Conservation (phyloP, 208 protist genomes). For the Naegleria lovaniensis region DNA sequence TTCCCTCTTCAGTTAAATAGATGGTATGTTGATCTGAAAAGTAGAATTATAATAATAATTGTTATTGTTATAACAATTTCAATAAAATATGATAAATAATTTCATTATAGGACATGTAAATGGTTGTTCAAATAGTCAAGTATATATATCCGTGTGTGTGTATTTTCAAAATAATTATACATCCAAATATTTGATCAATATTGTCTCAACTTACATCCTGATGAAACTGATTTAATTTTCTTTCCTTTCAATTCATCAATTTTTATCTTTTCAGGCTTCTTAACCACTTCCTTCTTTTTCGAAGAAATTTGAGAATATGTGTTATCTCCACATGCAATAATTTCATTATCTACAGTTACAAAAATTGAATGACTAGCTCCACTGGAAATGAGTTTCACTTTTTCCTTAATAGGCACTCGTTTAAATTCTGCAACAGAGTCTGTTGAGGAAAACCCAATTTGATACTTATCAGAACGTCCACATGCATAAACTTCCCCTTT, state of each 20-base stretch:
- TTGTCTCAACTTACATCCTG: not conserved
- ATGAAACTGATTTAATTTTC: not conserved
- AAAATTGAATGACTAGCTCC: conserved; percentile 1
- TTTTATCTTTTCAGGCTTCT: not conserved
- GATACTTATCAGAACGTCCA: not conserved
- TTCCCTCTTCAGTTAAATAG: not conserved
- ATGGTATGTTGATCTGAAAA: not conserved
- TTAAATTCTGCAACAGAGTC: not conserved
- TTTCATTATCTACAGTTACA: conserved; percentile 3
- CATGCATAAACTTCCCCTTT: not conserved
- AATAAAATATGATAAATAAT: too few species aligned
- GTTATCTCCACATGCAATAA: conserved; percentile 3
- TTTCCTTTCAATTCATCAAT: not conserved
- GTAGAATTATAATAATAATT: too few species aligned
- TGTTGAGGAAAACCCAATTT: not conserved
- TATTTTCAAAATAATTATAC: too few species aligned
- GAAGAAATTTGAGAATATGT: not conserved
- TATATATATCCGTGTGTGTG: too few species aligned
- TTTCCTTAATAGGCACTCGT: not conserved
- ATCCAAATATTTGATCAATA: too few species aligned
- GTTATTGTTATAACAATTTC: too few species aligned
- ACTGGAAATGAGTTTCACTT: not conserved
- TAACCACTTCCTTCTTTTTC: not conserved
- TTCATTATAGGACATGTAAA: too few species aligned
- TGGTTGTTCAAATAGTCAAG: too few species aligned